phyloP scores from a whole-genome alignment of 1,284 basidiomycete genomes.

The Ustilago hordei region DNA sequence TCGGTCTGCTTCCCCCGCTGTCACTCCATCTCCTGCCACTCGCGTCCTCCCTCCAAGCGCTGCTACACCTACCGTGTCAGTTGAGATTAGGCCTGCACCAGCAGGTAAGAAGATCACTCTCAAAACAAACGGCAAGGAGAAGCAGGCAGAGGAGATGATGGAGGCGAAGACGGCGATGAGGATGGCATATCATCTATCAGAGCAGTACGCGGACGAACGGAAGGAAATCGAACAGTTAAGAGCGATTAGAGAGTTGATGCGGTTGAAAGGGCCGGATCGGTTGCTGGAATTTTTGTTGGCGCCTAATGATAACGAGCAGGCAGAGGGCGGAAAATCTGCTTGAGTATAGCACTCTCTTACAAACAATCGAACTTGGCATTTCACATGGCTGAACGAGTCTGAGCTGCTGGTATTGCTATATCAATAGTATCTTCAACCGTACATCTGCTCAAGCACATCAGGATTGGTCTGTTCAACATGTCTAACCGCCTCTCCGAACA shows the following conservation, averaged over 20 bases:
- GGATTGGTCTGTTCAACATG: slow-evolving; percentile 53
- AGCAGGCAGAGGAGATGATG: not conserved
- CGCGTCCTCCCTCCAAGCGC: slow-evolving; percentile 3
- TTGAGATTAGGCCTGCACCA: slow-evolving; percentile 9
- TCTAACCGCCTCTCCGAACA: slow-evolving; percentile 54
- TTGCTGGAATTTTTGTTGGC: slow-evolving; percentile 49
- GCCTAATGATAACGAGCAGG: slow-evolving; percentile 18
- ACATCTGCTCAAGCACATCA: slow-evolving; percentile 28
- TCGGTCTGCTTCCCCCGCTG: slow-evolving; percentile 21
- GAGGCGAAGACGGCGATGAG: slow-evolving; percentile 17
- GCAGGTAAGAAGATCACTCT: slow-evolving; percentile 20
- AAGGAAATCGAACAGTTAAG: slow-evolving; percentile 58
- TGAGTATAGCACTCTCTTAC: no score
- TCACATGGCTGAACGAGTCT: not conserved
- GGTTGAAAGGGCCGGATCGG: slow-evolving; percentile 35
- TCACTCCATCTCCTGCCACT: slow-evolving; percentile 3
- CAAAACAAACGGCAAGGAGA: slow-evolving; percentile 11
- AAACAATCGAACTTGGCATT: slow-evolving; percentile 1
- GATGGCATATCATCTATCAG: slow-evolving; percentile 29
- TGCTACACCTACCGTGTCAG: slow-evolving; percentile 1
- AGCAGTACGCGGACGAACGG: slow-evolving; percentile 33
- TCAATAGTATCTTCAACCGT: not conserved
- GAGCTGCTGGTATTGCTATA: no score
- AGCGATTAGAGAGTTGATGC: slow-evolving; percentile 52
- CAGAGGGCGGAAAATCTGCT: no score